A percentile compares a stretch with the other conserved stretches of the same genome.
Evolutionary conservation across 1,139 yeast species (phyloP).

Genomic region (Candida buenavistaensis): DNA sequence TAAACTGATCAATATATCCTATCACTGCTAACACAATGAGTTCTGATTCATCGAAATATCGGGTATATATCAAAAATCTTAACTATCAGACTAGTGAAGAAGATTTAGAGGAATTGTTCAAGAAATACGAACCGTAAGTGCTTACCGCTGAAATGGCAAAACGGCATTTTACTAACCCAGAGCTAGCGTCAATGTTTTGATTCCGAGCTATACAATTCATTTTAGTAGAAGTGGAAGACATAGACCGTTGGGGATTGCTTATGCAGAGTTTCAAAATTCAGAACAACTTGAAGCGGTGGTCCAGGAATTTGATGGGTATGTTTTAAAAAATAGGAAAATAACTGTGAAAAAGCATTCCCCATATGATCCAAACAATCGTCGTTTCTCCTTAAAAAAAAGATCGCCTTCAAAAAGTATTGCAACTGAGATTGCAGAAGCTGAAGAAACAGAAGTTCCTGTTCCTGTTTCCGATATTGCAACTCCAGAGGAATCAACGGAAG

Average conservation of each 20-base stretch:
- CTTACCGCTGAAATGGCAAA: neutral
- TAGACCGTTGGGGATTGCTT: constrained; percentile 62
- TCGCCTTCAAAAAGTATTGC: neutral
- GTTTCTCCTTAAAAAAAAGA: constrained; percentile 7
- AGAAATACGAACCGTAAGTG: constrained; percentile 46
- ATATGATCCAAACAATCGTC: constrained; percentile 27
- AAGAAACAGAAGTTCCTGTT: neutral
- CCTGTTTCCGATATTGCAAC: neutral
- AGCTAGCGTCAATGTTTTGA: constrained; percentile 40
- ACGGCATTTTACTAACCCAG: constrained; percentile 14
- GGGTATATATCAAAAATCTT: constrained; percentile 87
- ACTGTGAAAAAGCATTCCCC: constrained; percentile 42
- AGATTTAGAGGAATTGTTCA: constrained; percentile 72
- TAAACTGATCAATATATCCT: too few relatives aligned
- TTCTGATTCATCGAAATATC: constrained; percentile 7
- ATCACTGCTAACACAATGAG: constrained; percentile 2
- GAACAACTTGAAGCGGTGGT: constrained; percentile 53
- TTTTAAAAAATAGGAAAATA: constrained; percentile 39
- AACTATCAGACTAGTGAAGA: constrained; percentile 68
- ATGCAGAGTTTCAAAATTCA: constrained; percentile 55
- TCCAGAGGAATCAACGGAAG: constrained; percentile 9
- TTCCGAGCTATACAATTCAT: constrained; percentile 56
- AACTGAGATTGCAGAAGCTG: neutral
- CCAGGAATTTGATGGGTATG: constrained; percentile 38
- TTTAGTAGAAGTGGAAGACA: constrained; percentile 40